phyloP scores from a whole-genome alignment of 2,329 filamentous ascomycete species.

The Akanthomyces lecanii region DNA sequence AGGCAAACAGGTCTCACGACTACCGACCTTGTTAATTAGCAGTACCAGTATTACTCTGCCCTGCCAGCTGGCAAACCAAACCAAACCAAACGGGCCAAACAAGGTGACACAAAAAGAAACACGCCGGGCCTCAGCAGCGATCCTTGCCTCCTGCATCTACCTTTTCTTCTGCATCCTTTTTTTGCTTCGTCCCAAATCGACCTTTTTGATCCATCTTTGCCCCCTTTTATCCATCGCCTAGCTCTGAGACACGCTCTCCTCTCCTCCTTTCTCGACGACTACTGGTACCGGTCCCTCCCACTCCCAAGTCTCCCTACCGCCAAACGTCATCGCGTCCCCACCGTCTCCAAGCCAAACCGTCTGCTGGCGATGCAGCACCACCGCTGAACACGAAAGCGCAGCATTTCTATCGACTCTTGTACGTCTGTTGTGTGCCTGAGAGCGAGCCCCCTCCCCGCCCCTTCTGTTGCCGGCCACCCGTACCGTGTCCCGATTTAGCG shows the following conservation, averaged over 20 bases:
- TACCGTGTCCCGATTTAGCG: background rate
- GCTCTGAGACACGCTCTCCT: background rate
- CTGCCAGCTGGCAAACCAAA: background rate
- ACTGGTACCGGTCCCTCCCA: background rate
- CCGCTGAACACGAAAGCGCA: conserved; percentile 5
- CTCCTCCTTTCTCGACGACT: background rate
- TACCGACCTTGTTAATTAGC: too few relatives aligned
- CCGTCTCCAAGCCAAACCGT: conserved; percentile 24
- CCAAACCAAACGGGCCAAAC: background rate
- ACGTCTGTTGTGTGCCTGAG: background rate
- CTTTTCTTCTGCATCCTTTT: background rate
- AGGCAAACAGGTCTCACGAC: background rate
- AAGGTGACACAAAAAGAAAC: background rate
- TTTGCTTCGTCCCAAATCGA: background rate
- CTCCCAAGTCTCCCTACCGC: conserved; percentile 20
- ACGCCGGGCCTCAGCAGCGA: background rate
- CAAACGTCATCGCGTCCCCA: conserved; percentile 29
- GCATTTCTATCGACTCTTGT: conserved; percentile 10
- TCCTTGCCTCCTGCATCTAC: conserved; percentile 7
- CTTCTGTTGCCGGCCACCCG: conserved; percentile 2
- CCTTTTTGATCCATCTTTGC: background rate
- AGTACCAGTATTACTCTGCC: too few relatives aligned
- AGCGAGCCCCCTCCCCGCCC: background rate
- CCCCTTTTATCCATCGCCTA: background rate
- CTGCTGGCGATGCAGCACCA: conserved; percentile 25